Evolutionary conservation across 1,139 yeast species (phyloP).

Genomic region (Protomyces inouyei): DNA sequence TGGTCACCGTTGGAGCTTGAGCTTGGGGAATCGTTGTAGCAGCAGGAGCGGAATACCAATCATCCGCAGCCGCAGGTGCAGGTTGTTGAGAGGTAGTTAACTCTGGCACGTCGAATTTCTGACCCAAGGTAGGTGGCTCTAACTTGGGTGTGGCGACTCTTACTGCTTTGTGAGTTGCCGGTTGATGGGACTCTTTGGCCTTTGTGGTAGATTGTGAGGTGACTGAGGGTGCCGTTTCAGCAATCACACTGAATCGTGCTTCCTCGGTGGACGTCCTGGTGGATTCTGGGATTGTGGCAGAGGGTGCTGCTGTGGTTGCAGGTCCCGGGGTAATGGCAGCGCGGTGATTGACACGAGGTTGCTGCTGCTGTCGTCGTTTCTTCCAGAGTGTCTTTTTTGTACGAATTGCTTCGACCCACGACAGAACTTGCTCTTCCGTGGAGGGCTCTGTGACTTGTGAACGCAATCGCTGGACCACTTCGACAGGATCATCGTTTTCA

Average conservation of each 20-base stretch:
- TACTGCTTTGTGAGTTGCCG: neutral
- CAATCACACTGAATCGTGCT: neutral
- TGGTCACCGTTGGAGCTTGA: too few species aligned
- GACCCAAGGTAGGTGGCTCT: neutral
- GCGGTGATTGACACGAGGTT: neutral
- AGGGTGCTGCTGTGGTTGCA: neutral
- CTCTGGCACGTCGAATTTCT: neutral
- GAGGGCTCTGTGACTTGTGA: neutral
- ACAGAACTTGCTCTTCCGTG: neutral
- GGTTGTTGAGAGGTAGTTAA: neutral
- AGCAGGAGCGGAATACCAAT: neutral
- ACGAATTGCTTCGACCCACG: neutral
- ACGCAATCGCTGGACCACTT: neutral
- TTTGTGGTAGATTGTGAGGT: neutral
- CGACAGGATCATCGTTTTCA: neutral
- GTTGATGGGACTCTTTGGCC: neutral
- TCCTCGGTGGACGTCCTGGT: neutral
- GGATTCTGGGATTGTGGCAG: neutral
- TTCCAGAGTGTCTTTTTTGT: neutral
- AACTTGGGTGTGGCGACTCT: neutral
- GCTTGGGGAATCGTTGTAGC: too few species aligned
- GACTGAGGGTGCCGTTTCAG: neutral
- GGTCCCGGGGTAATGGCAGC: neutral
- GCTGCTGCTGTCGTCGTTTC: neutral
- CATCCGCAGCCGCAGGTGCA: neutral